A percentile compares a stretch with the other conserved stretches of the same genome.
phyloP scores from a whole-genome alignment of 1,284 basidiomycete species.

The Ceratobasidium sp. region DNA sequence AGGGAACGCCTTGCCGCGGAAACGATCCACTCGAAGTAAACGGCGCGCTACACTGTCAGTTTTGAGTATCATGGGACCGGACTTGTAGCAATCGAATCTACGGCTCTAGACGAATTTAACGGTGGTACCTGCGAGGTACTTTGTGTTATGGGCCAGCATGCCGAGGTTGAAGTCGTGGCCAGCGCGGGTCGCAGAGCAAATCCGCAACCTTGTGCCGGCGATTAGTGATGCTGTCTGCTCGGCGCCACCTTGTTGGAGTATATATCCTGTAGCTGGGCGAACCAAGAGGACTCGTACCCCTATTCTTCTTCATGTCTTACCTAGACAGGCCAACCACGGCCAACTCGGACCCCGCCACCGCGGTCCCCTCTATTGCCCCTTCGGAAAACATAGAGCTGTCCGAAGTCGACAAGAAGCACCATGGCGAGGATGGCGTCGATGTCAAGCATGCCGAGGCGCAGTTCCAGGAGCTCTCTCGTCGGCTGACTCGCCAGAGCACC shows the following conservation, averaged over 20 bases:
- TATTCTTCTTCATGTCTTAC: constrained; percentile 5
- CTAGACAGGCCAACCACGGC: constrained; percentile 26
- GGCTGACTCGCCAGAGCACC: constrained; percentile 35
- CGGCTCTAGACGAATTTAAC: background rate
- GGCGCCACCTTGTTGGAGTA: background rate
- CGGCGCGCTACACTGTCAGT: background rate
- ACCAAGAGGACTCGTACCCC: background rate
- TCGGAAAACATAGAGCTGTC: constrained; percentile 15
- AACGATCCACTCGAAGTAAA: background rate
- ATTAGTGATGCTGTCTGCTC: background rate
- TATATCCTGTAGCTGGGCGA: constrained; percentile 3
- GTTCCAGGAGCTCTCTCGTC: constrained; percentile 30
- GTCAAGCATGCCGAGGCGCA: constrained; percentile 20
- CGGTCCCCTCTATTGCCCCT: constrained; percentile 3
- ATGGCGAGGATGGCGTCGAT: constrained; percentile 2
- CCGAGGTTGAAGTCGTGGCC: background rate
- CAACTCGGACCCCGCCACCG: background rate
- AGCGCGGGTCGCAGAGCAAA: background rate
- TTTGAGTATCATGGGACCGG: background rate
- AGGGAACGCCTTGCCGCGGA: constrained; percentile 1
- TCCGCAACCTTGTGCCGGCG: constrained; percentile 3
- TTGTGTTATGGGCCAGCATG: background rate
- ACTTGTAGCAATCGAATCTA: background rate
- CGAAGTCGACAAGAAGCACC: constrained; percentile 4
- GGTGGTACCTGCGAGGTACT: background rate